Percentiles rank a stretch among this genome's conserved stretches.
These are phyloP conservation scores for Candida pseudoviswanathii DNA, from an alignment of 1,139 yeast genomes.

Conservation along the genomic window DNA sequence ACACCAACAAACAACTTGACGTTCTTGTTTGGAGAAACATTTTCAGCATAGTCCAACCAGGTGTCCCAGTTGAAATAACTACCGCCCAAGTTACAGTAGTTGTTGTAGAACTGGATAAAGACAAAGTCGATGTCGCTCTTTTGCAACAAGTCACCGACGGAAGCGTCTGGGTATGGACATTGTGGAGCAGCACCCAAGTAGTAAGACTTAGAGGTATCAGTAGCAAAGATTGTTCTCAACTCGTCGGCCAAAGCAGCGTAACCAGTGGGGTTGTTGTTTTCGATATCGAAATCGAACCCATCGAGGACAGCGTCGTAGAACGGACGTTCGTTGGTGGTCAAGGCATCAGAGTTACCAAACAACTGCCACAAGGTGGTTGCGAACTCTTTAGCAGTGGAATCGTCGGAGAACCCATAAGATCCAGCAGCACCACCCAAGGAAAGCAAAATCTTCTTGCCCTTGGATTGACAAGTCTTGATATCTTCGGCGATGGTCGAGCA, in stretches of 20 bases:
- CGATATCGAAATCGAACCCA: constrained; percentile 51
- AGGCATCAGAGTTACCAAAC: constrained; percentile 69
- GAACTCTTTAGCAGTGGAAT: constrained; percentile 62
- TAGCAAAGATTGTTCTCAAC: constrained; percentile 58
- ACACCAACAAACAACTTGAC: constrained; percentile 71
- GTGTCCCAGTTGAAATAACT: constrained; percentile 76
- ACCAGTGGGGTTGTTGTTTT: constrained; percentile 50
- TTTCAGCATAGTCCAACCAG: constrained; percentile 73
- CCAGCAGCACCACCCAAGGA: constrained; percentile 92
- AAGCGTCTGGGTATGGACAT: constrained; percentile 89
- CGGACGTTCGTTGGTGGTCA: constrained; percentile 60
- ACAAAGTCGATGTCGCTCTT: constrained; percentile 77
- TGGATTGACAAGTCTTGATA: constrained; percentile 76
- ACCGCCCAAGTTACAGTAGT: constrained; percentile 65
- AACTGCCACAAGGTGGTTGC: constrained; percentile 82
- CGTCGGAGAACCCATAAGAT: constrained; percentile 68
- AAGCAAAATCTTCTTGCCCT: constrained; percentile 75
- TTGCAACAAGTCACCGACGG: constrained; percentile 68
- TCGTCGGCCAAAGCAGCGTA: constrained; percentile 61
- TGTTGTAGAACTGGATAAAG: constrained; percentile 91
- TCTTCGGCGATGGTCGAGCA: constrained; percentile 73
- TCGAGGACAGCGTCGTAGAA: constrained; percentile 57
- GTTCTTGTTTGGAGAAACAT: constrained; percentile 64
- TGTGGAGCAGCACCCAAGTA: constrained; percentile 95
- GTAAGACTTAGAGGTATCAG: constrained; percentile 59